Evolutionary conservation across 768 basidiomycete species (phyloP), one percentile per base, ranked within the genome.

Genomic region (Flagelloscypha sp.): DNA sequence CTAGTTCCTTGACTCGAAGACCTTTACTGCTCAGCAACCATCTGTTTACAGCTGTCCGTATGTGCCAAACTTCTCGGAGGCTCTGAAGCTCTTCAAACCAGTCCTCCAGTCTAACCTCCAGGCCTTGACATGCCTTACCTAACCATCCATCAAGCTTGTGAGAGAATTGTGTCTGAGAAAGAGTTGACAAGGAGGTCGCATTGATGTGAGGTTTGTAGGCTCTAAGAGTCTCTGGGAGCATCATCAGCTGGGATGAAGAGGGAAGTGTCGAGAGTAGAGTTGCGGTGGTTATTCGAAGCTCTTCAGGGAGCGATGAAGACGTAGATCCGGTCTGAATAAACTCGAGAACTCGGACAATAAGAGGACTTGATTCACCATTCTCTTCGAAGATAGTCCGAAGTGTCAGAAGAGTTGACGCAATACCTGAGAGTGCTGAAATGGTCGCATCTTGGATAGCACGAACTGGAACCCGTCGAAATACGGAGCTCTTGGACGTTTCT

Each of bases 171-270:
- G 55, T 46, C 28, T 62, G 63, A 3, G 71, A 54, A 16, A 79
- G 55, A 3, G 64, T 62, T 3, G 76, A 72, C 0, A 74, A 54
- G 1, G 84, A 76, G 7, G 66, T 61, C 5, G 79, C 58, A 47
- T 90, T 82, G 41, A 94, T 73, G 54, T 86, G 93, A 7, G 92
- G 92, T 47, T 79, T 85, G 56, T 92, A 95, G 4, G 72, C 68
- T 44, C 70, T 72, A 41, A 97, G 70, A 40, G 64, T 70, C 1
- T 65, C 49, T 0, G 90, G 88, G 0, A 97, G 70, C 36, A 87
- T 69, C 11, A 79, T 71, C 42, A 92, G 76, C 44, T 90, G 84
- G 17, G 83, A 76, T 0, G 88, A 83, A 0, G 92, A 90, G 0
- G 89, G 89, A 16, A 94, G 68, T 7, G 69, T 68, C 17, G 69